Evolutionary conservation across 495 filamentous ascomycete genomes (phyloP).

Genomic region (Symbiotaphrina buchneri): DNA sequence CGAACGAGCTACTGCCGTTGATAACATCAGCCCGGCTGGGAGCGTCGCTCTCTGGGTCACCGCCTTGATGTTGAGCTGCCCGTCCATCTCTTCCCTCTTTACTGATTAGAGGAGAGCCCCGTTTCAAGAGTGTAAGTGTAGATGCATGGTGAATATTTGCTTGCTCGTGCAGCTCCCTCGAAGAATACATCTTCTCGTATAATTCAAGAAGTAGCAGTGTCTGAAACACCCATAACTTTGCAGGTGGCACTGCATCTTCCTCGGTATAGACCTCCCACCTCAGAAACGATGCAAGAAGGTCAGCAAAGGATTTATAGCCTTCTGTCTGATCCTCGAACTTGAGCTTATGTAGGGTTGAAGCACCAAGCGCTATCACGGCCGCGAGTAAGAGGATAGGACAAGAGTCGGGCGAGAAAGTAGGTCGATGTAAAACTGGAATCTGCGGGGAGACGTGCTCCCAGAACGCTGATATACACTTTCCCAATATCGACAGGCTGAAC

Average conservation of each 20-base stretch:
- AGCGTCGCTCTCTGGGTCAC: too few species aligned
- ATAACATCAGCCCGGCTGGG: background rate
- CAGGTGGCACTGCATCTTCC: slow-evolving; percentile 74
- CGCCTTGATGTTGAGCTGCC: too few species aligned
- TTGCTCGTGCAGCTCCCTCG: slow-evolving; percentile 73
- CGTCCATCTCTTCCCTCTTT: too few species aligned
- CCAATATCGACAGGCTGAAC: slow-evolving; percentile 81
- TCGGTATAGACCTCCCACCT: slow-evolving; percentile 88
- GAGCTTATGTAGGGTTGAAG: slow-evolving; percentile 63
- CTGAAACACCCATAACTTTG: slow-evolving; percentile 96
- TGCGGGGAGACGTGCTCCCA: slow-evolving; percentile 93
- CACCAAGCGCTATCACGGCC: slow-evolving; percentile 85
- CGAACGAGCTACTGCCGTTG: slow-evolving; percentile 27
- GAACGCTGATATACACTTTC: slow-evolving; percentile 78
- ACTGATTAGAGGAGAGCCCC: slow-evolving; percentile 77
- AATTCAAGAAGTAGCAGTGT: slow-evolving; percentile 73
- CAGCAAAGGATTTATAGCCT: slow-evolving; percentile 52
- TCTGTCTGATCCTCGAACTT: slow-evolving; percentile 52
- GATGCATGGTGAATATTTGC: slow-evolving; percentile 96
- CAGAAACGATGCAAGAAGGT: slow-evolving; percentile 77
- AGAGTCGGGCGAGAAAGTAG: slow-evolving; percentile 75
- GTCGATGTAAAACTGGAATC: slow-evolving; percentile 81
- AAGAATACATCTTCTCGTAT: slow-evolving; percentile 95
- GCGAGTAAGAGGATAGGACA: slow-evolving; percentile 71
- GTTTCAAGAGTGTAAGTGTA: slow-evolving; percentile 83